A percentile compares a stretch with the other conserved stretches of the same genome.
phyloP scores from a whole-genome alignment of 2,329 filamentous ascomycete species.

The Ambrosiella beaveri region DNA sequence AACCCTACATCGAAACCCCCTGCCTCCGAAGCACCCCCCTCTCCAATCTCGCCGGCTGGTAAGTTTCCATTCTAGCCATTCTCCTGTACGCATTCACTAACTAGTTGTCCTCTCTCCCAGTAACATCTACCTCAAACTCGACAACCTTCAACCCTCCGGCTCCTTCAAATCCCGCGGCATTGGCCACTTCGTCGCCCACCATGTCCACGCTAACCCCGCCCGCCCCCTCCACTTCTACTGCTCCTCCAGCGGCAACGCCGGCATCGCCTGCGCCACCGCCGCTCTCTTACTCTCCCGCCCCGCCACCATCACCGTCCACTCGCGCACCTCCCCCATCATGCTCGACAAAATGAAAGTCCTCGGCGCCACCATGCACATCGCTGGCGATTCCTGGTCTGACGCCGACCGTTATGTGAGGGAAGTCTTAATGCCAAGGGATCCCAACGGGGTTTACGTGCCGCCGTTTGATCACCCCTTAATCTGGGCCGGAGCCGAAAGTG shows the following conservation, averaged over 20 bases:
- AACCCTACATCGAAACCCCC: constrained; percentile 36
- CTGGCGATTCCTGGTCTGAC: constrained; percentile 49
- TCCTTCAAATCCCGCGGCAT: constrained; percentile 73
- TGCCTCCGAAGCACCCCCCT: constrained; percentile 49
- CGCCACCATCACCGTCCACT: constrained; percentile 60
- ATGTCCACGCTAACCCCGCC: not conserved
- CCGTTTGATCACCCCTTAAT: constrained; percentile 53
- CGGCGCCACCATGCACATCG: constrained; percentile 50
- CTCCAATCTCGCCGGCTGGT: constrained; percentile 58
- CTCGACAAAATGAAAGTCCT: constrained; percentile 51
- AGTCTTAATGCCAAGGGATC: constrained; percentile 35
- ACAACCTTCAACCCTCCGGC: constrained; percentile 63
- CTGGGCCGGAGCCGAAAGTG: constrained; percentile 46
- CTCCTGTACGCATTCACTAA: not conserved
- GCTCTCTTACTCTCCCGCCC: constrained; percentile 45
- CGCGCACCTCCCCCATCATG: constrained; percentile 49
- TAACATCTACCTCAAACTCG: constrained; percentile 68
- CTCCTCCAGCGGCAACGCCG: constrained; percentile 69
- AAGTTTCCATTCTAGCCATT: constrained; percentile 17
- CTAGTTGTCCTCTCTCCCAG: constrained; percentile 20
- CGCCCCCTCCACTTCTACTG: constrained; percentile 52
- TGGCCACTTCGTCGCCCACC: constrained; percentile 41
- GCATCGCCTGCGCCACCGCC: constrained; percentile 62
- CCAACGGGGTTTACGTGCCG: constrained; percentile 43
- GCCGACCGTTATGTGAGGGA: constrained; percentile 50